Conservation (phyloP, 164 flowering plant species). For the Kalanchoe fedtschenkoi region DNA sequence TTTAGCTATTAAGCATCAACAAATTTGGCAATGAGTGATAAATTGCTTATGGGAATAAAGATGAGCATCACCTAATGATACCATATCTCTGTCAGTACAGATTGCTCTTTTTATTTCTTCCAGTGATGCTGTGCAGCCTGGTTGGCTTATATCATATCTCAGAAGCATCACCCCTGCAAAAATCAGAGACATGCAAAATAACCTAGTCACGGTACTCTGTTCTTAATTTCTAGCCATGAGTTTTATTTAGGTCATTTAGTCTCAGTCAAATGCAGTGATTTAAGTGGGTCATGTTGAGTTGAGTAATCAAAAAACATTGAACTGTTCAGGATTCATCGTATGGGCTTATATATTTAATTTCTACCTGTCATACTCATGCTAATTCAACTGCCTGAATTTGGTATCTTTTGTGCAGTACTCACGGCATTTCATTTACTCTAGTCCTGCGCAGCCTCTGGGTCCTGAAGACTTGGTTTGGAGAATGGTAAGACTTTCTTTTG, state of each 20-base stretch:
- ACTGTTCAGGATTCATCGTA: background rate
- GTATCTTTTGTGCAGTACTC: slow-evolving; percentile 43
- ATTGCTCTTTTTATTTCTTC: slow-evolving; percentile 90
- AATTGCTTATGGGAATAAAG: no score
- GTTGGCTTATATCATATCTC: slow-evolving; percentile 66
- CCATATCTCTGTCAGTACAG: slow-evolving; percentile 28
- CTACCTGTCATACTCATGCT: background rate
- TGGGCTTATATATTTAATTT: background rate
- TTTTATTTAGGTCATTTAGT: background rate
- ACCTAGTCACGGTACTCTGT: slow-evolving; percentile 59
- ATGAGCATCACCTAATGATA: background rate
- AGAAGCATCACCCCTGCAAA: slow-evolving; percentile 35
- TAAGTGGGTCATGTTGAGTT: background rate
- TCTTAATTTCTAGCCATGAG: background rate
- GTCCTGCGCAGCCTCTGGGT: slow-evolving; percentile 85
- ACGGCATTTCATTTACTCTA: slow-evolving; percentile 76
- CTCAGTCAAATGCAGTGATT: background rate
- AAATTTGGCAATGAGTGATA: background rate
- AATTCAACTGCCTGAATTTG: background rate
- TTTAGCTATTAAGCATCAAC: background rate
- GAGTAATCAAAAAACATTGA: background rate
- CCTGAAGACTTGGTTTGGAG: slow-evolving; percentile 92
- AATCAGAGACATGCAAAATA: slow-evolving; percentile 46
- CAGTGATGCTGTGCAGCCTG: slow-evolving; percentile 68
- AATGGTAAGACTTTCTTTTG: slow-evolving; percentile 53